Conservation (phyloP, 106 monocot species). For the Dendrobium huoshanense region DNA sequence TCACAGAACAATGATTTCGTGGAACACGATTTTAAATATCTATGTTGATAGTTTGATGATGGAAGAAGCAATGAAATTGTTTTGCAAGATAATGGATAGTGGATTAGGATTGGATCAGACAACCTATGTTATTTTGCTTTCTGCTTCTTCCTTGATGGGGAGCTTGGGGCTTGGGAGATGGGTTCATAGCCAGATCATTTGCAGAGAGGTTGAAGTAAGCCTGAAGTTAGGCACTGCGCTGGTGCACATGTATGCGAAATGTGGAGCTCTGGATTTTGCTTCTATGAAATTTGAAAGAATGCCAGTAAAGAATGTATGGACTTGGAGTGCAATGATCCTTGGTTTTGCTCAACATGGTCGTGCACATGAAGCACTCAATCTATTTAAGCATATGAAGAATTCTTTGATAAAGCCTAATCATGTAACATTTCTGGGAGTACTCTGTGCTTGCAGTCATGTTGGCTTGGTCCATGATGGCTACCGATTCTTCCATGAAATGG, state of each 20-base stretch:
- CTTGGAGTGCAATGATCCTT: constrained; percentile 71
- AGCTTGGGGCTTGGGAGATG: constrained; percentile 50
- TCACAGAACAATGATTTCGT: constrained; percentile 41
- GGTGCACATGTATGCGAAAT: constrained; percentile 77
- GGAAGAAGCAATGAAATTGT: constrained; percentile 26
- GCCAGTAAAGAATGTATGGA: constrained; percentile 54
- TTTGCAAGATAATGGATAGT: constrained; percentile 25
- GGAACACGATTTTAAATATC: constrained; percentile 50
- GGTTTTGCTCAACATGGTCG: constrained; percentile 51
- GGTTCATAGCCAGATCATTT: constrained; percentile 43
- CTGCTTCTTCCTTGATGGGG: constrained; percentile 45
- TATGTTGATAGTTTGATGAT: constrained; percentile 20
- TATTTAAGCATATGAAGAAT: constrained; percentile 42
- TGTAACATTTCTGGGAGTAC: constrained; percentile 69
- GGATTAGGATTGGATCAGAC: constrained; percentile 39
- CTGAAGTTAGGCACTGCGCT: constrained; percentile 50
- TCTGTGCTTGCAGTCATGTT: constrained; percentile 65
- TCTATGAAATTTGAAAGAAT: constrained; percentile 35
- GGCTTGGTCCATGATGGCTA: constrained; percentile 43
- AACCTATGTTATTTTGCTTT: constrained; percentile 52
- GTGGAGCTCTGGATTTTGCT: constrained; percentile 33
- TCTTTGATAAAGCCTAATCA: constrained; percentile 41
- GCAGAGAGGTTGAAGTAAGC: constrained; percentile 7
- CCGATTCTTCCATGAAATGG: constrained; percentile 59
- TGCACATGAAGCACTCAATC: constrained; percentile 32